phyloP scores from a whole-genome alignment of 2,329 filamentous ascomycete species.

The Beauveria bassiana region DNA sequence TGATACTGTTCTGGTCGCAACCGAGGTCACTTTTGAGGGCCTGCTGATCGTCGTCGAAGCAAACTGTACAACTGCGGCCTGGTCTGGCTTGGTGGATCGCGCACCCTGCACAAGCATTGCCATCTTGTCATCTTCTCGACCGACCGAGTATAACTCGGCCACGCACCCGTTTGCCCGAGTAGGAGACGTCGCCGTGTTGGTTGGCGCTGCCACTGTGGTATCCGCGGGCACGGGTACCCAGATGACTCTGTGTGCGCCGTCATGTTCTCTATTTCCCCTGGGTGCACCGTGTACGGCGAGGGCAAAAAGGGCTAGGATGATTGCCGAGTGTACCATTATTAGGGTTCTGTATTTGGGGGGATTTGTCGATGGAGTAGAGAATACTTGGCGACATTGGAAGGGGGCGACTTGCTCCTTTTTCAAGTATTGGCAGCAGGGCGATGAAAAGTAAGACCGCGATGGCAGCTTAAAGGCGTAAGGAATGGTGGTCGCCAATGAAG shows the following conservation, averaged over 20 bases:
- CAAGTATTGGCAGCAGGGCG: neutral
- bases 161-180: neutral
- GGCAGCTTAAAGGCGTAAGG: neutral
- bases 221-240: neutral
- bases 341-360: neutral
- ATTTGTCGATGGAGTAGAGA: neutral
- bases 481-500: neutral
- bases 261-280: too few relatives aligned
- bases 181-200: neutral
- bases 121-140: neutral
- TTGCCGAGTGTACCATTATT: neutral
- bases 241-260: neutral
- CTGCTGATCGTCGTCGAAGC: neutral
- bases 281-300: neutral
- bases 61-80: neutral
- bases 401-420: slow-evolving; percentile 1
- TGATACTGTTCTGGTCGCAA: neutral
- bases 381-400: slow-evolving; percentile 5
- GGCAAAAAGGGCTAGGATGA: neutral
- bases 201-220: slow-evolving; percentile 4
- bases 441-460: neutral
- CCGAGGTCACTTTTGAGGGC: neutral
- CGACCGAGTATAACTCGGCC: neutral
- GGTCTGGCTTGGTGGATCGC: neutral
- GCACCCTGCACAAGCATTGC: neutral